Percentiles rank a stretch among this genome's conserved stretches.
phyloP scores from a whole-genome alignment of 257 asterid genomes.

The Jaltomata sinuosa region DNA sequence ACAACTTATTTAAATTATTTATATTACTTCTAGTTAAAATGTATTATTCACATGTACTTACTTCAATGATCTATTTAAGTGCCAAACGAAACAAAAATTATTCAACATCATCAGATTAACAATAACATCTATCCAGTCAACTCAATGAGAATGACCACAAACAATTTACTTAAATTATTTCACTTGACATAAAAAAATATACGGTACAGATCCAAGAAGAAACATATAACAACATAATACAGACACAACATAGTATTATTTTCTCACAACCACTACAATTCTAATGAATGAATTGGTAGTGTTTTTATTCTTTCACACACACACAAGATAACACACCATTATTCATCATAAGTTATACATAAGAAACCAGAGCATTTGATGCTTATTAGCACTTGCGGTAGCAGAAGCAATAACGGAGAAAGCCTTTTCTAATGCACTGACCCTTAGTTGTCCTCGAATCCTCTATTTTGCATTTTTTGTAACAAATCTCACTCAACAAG shows the following conservation, averaged over 20 bases:
- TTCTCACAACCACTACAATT: not conserved
- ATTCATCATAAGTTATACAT: not conserved
- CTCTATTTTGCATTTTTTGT: not conserved
- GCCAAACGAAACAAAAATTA: not conserved
- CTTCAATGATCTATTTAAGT: not conserved
- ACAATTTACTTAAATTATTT: not conserved
- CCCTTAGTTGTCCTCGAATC: not conserved
- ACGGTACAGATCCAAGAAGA: too few species aligned
- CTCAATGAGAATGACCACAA: not conserved
- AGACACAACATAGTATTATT: not conserved
- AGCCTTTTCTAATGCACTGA: not conserved
- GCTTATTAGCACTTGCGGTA: not conserved
- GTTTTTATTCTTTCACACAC: not conserved
- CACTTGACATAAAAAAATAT: not conserved
- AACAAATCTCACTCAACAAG: not conserved
- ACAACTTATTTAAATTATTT: too few species aligned
- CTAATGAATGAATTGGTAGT: not conserved
- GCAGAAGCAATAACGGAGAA: not conserved
- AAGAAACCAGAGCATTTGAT: not conserved
- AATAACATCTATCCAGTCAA: not conserved
- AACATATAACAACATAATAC: too few species aligned
- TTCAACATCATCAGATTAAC: not conserved
- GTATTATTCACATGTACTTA: not conserved
- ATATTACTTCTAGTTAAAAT: too few species aligned
- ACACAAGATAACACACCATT: not conserved